Percentiles rank a stretch among this genome's conserved stretches.
phyloP scores from a whole-genome alignment of 2,329 filamentous ascomycete genomes.

The Alternaria incomplexa region DNA sequence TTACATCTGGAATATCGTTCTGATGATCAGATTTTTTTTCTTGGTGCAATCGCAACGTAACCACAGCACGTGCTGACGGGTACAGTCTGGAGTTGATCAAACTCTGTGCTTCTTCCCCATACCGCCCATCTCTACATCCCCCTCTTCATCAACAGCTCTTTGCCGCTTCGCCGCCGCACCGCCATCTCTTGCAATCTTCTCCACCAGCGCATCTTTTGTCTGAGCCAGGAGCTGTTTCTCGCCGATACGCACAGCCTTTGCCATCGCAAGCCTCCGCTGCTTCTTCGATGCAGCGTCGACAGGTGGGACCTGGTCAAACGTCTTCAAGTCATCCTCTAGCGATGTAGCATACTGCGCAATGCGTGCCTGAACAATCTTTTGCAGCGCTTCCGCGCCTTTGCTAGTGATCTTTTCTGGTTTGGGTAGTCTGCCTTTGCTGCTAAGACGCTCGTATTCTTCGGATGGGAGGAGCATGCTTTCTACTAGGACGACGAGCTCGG shows the following conservation, averaged over 20 bases:
- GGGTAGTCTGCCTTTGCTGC: constrained; percentile 51
- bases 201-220: constrained; percentile 50
- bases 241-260: constrained; percentile 70
- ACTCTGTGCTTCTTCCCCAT: constrained; percentile 35
- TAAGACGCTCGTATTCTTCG: constrained; percentile 50
- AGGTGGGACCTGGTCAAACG: constrained; percentile 48
- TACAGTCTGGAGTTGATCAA: constrained; percentile 12
- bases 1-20: background rate
- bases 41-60: background rate
- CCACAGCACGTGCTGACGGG: background rate
- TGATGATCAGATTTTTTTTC: background rate
- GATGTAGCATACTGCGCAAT: constrained; percentile 60
- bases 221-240: constrained; percentile 72
- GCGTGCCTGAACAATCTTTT: constrained; percentile 48
- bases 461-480: constrained; percentile 53
- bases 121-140: constrained; percentile 35
- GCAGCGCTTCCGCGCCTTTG: constrained; percentile 50
- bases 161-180: constrained; percentile 28
- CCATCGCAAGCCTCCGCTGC: constrained; percentile 59
- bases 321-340: constrained; percentile 60
- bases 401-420: constrained; percentile 51
- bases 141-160: constrained; percentile 33
- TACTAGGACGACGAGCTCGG: constrained; percentile 52
- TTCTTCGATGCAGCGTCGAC: constrained; percentile 8
- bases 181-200: constrained; percentile 40